Base-by-base conservation (phyloP, 139 green algal species). In the Chlamydomonas asymmetrica region DNA sequence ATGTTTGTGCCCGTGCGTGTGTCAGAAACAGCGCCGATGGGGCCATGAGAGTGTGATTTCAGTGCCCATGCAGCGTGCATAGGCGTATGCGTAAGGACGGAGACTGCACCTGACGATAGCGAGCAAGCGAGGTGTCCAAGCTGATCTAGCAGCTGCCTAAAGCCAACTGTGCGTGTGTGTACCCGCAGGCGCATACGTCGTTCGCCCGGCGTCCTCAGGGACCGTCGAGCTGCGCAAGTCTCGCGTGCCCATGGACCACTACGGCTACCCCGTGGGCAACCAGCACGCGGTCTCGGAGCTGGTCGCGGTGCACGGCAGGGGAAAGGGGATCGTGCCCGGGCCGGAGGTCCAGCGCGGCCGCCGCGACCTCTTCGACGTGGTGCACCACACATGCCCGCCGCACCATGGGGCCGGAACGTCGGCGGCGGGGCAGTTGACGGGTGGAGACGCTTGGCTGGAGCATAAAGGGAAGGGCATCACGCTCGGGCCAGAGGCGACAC, bases 171-270 rank as follows among this genome's bases (percentile, higher is more conserved):
- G n/a, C n/a, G n/a, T n/a, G n/a, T n/a, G n/a, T n/a, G n/a, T n/a
- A n/a, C n/a, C n/a, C n/a, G n/a, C n/a, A n/a, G n/a, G n/a, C n/a
- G 41, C 20, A 3, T 77, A 77, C 60, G 59, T 77, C n/a, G 71
- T 69, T 27, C 71, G 57, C 31, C 71, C 71, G 7, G n/a, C 59
- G 37, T 60, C 56, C 23, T 32, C 56, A 18, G 59, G 62, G 56
- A 27, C 56, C 45, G 56, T 34, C 56, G n/a, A 63, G 59, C 32
- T 66, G 6, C 73, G 73, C 23, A 38, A 35, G 34, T 75, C 60
- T 54, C 68, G 63, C 27, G 43, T 87, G 25, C 63, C 63, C 1
- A 80, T 88, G 75, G 82, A 88, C 76, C 82, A 88, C 54, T 88
- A 88, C 70, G 45, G 66, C 49, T 85, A 66, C 70, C 74, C 82